Evolutionary conservation across 106 monocot genomes (phyloP).

Genomic region (Acorus gramineus): DNA sequence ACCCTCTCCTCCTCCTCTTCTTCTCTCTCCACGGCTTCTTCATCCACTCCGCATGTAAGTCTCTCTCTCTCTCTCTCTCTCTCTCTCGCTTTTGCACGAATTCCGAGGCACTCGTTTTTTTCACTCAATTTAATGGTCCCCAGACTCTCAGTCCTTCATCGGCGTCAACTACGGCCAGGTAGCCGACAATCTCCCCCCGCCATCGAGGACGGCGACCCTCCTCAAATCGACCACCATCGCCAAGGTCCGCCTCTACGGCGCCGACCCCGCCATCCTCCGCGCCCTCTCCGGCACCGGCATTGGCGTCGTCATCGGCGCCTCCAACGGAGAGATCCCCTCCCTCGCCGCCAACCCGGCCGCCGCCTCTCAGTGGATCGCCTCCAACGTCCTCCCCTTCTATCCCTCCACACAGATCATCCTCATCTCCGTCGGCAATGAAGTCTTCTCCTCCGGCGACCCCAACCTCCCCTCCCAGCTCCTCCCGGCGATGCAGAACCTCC

Average conservation of each 20-base stretch:
- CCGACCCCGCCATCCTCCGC: constrained; percentile 38
- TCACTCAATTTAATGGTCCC: background rate
- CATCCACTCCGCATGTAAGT: no score
- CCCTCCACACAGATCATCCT: constrained; percentile 38
- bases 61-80: no score
- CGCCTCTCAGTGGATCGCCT: constrained; percentile 44
- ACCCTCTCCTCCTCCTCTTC: no score
- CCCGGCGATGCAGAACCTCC: constrained; percentile 81
- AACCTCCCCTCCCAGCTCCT: constrained; percentile 47
- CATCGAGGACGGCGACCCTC: constrained; percentile 41
- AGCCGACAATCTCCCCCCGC: constrained; percentile 76
- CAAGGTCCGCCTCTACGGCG: constrained; percentile 73
- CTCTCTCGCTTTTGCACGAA: no score
- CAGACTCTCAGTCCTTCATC: constrained; percentile 53
- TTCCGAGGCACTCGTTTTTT: no score
- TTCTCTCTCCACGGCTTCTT: no score
- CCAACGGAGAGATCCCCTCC: constrained; percentile 66
- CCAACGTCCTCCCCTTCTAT: constrained; percentile 64
- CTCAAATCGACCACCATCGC: constrained; percentile 66
- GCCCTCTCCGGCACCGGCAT: constrained; percentile 53
- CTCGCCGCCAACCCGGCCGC: constrained; percentile 52
- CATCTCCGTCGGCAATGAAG: constrained; percentile 77
- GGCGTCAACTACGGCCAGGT: constrained; percentile 83
- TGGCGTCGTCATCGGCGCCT: constrained; percentile 52
- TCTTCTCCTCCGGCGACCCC: constrained; percentile 39